phyloP scores from a whole-genome alignment of 495 filamentous ascomycete genomes.

The Copromyces sp. region DNA sequence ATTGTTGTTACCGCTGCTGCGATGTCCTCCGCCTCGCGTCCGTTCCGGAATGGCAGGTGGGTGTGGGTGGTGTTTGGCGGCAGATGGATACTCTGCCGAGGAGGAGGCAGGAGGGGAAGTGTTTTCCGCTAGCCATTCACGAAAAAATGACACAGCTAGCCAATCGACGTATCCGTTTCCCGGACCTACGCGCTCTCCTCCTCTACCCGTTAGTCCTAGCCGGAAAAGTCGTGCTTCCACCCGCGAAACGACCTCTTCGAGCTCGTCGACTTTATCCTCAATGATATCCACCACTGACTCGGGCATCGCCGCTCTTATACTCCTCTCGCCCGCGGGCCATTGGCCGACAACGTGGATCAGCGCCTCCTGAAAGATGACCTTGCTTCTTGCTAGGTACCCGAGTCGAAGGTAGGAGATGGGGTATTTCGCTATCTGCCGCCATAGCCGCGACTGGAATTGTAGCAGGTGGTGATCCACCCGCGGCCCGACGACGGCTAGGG shows the following conservation, averaged over 20 bases:
- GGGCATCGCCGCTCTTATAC: slow-evolving; percentile 61
- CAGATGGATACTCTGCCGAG: not conserved
- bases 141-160: slow-evolving; percentile 74
- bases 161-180: slow-evolving; percentile 73
- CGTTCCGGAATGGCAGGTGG: slow-evolving; percentile 25
- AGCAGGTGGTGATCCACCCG: slow-evolving; percentile 89
- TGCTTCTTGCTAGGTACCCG: slow-evolving; percentile 72
- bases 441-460: slow-evolving; percentile 77
- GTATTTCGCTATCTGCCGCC: slow-evolving; percentile 92
- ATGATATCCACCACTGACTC: slow-evolving; percentile 73
- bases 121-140: slow-evolving; percentile 84
- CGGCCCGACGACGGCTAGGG: slow-evolving; percentile 73
- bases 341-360: slow-evolving; percentile 86
- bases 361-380: slow-evolving; percentile 82
- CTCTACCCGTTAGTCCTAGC: slow-evolving; percentile 63
- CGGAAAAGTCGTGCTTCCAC: slow-evolving; percentile 73
- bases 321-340: slow-evolving; percentile 72
- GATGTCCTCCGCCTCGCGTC: not conserved
- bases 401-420: slow-evolving; percentile 84
- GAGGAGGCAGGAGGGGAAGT: slow-evolving; percentile 49
- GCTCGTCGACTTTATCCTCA: slow-evolving; percentile 80
- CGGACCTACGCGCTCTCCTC: slow-evolving; percentile 72
- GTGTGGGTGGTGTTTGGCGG: slow-evolving; percentile 5
- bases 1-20: slow-evolving; percentile 29
- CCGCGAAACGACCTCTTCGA: slow-evolving; percentile 56